Conservation (phyloP, 1,139 yeast genomes). For the Tardiomyces digboiensis region DNA sequence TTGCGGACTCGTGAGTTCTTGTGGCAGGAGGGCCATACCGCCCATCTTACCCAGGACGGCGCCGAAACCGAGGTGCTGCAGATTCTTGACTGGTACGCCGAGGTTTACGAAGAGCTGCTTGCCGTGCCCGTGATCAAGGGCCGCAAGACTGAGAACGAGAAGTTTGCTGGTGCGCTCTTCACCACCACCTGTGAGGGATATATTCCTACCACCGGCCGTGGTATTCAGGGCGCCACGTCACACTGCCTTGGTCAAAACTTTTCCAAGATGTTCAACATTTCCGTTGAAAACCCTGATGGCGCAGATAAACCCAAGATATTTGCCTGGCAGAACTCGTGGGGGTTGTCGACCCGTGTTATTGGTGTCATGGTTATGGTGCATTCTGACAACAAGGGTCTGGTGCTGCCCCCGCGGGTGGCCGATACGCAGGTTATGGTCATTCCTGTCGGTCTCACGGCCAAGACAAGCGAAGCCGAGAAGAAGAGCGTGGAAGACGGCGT, state of each 20-base stretch:
- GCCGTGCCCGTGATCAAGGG: conserved; percentile 98
- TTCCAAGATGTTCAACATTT: conserved; percentile 95
- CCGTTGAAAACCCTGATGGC: conserved; percentile 85
- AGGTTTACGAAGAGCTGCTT: conserved; percentile 78
- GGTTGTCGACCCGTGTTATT: conserved; percentile 94
- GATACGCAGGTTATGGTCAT: conserved; percentile 85
- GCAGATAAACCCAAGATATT: conserved; percentile 69
- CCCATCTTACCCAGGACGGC: conserved; percentile 71
- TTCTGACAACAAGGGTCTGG: conserved; percentile 97
- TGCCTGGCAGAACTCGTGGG: conserved; percentile 99
- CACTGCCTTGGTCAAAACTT: conserved; percentile 98
- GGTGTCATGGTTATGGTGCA: conserved; percentile 99
- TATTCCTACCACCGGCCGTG: conserved; percentile 98
- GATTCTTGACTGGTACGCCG: conserved; percentile 79
- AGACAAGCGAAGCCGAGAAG: conserved; percentile 71
- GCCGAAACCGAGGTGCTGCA: conserved; percentile 80
- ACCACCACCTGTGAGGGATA: conserved; percentile 97
- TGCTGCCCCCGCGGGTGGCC: conserved; percentile 95
- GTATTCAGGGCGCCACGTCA: conserved; percentile 98
- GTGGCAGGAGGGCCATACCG: conserved; percentile 99
- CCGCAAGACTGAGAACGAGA: conserved; percentile 92
- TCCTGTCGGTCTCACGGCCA: conserved; percentile 91
- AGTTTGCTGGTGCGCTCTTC: conserved; percentile 95
- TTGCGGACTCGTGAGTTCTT: conserved; percentile 97
- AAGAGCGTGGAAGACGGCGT: conserved; percentile 63